A percentile compares a stretch with the other conserved stretches of the same genome.
Evolutionary conservation across 1,139 yeast species (phyloP).

Genomic region (Saccharomyces hybrid): DNA sequence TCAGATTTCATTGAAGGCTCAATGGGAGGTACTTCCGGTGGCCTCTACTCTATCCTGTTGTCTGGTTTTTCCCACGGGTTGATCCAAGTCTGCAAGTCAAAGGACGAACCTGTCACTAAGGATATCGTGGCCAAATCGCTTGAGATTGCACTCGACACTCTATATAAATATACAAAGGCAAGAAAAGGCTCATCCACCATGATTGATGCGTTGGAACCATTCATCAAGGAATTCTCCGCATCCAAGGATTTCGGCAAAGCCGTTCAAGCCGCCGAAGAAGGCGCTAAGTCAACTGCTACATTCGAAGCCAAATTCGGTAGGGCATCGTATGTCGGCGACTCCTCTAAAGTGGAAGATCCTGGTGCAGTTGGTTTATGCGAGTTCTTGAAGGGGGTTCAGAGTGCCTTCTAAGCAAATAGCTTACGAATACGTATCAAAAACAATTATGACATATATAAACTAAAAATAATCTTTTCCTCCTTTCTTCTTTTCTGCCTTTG

Average conservation of each 20-base stretch:
- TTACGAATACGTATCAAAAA: neutral
- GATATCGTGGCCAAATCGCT: constrained; percentile 38
- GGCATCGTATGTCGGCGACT: constrained; percentile 73
- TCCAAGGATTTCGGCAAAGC: constrained; percentile 52
- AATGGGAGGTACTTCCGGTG: constrained; percentile 98
- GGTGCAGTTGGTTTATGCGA: constrained; percentile 83
- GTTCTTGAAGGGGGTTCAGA: constrained; percentile 46
- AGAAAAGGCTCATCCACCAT: constrained; percentile 85
- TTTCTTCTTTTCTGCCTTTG: no score
- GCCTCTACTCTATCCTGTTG: constrained; percentile 76
- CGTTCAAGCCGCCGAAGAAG: constrained; percentile 58
- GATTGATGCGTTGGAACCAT: constrained; percentile 83
- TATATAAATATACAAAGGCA: constrained; percentile 80
- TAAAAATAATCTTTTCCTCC: neutral
- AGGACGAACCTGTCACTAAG: constrained; percentile 32
- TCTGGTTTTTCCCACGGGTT: constrained; percentile 56
- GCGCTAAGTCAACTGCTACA: constrained; percentile 68
- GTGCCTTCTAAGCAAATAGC: constrained; percentile 5
- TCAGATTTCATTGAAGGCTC: constrained; percentile 78
- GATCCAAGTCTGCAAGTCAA: constrained; percentile 26
- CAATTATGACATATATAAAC: neutral
- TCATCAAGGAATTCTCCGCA: constrained; percentile 52
- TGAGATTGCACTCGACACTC: constrained; percentile 48
- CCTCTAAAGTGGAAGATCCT: constrained; percentile 77
- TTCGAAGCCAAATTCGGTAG: constrained; percentile 86